A percentile compares a stretch with the other conserved stretches of the same genome.
Evolutionary conservation across 176 grass and related monocot species (phyloP).

Genomic region (Raddia guianensis): DNA sequence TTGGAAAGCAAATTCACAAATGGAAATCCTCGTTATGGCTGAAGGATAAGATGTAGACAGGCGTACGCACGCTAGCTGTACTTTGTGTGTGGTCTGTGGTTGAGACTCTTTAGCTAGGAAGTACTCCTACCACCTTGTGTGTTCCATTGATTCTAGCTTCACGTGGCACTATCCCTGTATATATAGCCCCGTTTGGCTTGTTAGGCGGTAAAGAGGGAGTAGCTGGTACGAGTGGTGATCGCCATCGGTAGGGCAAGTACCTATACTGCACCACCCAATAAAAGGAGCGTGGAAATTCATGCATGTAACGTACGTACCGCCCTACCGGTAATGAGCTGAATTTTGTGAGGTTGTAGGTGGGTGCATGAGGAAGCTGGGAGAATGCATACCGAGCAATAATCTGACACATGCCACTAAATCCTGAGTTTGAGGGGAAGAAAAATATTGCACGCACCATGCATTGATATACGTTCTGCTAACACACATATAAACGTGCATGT

Average conservation of each 20-base stretch:
- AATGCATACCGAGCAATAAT: no score
- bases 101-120: not conserved
- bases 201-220: not conserved
- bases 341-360: not conserved
- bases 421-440: no score
- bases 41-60: not conserved
- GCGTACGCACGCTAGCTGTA: not conserved
- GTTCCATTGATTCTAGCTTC: not conserved
- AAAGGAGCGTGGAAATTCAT: not conserved
- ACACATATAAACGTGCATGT: no score
- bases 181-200: not conserved
- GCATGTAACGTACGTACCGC: not conserved
- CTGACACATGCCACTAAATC: no score
- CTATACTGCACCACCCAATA: not conserved
- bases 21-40: not conserved
- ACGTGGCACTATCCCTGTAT: no score
- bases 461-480: no score
- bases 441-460: no score
- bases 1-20: slow-evolving; percentile 4
- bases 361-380: no score
- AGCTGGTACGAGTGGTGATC: not conserved
- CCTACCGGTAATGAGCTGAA: not conserved
- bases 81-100: not conserved
- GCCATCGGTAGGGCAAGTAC: not conserved
- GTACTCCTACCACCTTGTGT: slow-evolving; percentile 1